Conservation (phyloP, 2,329 filamentous ascomycete genomes). For the Hypoxylon sp. region DNA sequence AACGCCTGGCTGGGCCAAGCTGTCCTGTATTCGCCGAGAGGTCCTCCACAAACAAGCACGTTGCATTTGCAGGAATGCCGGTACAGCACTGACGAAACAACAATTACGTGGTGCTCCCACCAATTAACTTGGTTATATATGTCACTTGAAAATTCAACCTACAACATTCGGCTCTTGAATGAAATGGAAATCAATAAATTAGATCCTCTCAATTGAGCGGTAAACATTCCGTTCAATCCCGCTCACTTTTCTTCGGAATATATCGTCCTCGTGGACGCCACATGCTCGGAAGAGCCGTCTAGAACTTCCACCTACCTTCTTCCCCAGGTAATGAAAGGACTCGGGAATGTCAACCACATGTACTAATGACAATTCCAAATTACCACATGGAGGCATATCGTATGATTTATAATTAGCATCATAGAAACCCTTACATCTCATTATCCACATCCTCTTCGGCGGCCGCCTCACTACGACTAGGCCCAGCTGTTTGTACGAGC, state of each 20-base stretch:
- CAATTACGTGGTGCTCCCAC: constrained; percentile 10
- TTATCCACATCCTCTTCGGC: background rate
- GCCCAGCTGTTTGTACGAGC: constrained; percentile 9
- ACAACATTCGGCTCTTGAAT: constrained; percentile 9
- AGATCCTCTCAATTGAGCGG: background rate
- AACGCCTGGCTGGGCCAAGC: constrained; percentile 29
- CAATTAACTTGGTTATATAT: constrained; percentile 19
- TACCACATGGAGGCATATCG: background rate
- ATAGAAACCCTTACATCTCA: constrained; percentile 2
- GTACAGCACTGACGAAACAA: constrained; percentile 28
- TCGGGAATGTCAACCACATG: background rate
- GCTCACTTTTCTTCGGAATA: constrained; percentile 5
- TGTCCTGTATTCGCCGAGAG: constrained; percentile 42
- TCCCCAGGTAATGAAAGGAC: constrained; percentile 27
- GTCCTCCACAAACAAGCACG: constrained; percentile 28
- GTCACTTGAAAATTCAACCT: constrained; percentile 23
- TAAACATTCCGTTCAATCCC: background rate
- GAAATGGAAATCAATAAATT: background rate
- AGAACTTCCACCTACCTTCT: background rate
- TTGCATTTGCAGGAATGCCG: constrained; percentile 36
- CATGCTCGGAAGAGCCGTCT: constrained; percentile 15
- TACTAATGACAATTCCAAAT: constrained; percentile 14
- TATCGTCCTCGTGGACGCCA: constrained; percentile 11
- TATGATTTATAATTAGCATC: constrained; percentile 32
- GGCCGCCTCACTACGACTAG: constrained; percentile 20